phyloP scores from a whole-genome alignment of 441 rosid genomes.

The Aleurites moluccanus region DNA sequence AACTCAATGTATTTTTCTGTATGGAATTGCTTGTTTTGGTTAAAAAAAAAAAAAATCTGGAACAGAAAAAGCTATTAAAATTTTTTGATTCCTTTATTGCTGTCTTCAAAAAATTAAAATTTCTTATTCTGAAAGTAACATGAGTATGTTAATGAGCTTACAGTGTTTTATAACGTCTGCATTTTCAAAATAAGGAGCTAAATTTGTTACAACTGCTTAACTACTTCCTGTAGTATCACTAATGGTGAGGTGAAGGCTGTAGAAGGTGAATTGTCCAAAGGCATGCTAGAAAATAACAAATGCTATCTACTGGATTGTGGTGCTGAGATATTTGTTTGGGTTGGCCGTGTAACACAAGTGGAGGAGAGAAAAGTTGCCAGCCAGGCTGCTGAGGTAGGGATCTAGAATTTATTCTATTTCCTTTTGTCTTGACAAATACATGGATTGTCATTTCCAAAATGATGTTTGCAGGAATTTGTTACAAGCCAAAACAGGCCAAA shows the following conservation, averaged over 20 bases:
- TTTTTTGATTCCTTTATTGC: background rate
- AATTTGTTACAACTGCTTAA: conserved; percentile 24
- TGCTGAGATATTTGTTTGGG: conserved; percentile 88
- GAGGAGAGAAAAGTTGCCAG: conserved; percentile 93
- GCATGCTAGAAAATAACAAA: conserved; percentile 81
- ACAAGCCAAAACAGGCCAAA: conserved; percentile 82
- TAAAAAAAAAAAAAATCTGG: background rate
- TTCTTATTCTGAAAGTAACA: conserved; percentile 9
- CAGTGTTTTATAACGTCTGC: background rate
- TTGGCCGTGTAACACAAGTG: conserved; percentile 95
- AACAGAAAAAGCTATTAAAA: background rate
- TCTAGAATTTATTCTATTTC: conserved; percentile 16
- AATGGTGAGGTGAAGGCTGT: conserved; percentile 63
- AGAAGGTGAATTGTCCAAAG: conserved; percentile 86
- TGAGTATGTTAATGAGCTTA: background rate
- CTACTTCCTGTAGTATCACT: conserved; percentile 48
- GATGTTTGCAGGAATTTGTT: conserved; percentile 68
- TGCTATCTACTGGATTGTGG: conserved; percentile 94
- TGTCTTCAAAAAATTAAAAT: background rate
- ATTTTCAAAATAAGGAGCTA: conserved; percentile 24
- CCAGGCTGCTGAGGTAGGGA: conserved; percentile 81
- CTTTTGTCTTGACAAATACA: conserved; percentile 24
- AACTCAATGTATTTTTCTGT: background rate
- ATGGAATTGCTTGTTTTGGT: background rate
- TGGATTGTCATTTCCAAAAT: conserved; percentile 32